Base-by-base conservation (phyloP, 2,329 filamentous ascomycete species). In the Botrytis cinerea region DNA sequence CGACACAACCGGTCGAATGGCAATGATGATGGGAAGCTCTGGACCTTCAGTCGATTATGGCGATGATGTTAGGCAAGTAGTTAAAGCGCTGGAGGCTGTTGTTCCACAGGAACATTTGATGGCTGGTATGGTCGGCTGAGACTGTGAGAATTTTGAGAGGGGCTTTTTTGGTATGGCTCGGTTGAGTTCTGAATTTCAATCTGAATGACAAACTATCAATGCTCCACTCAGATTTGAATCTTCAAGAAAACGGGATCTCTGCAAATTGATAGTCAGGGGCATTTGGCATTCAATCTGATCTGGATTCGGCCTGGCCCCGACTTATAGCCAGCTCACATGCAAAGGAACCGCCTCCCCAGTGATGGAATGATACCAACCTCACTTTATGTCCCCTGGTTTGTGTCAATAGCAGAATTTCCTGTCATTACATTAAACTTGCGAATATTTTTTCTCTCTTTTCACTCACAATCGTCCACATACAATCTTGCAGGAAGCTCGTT, bases 1-100 rank as follows among this genome's bases (percentile, higher is more conserved):
- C n/a, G 77, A 79, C 66, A 77, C 74, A 16, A 73, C 40, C 61
- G 77, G 76, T 40, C 76, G 74, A n/a, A 73, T 74, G 20, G 73
- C 43, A 22, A 75, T 74, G 68, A 72, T 78, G 60, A 77, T 74
- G 20, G 74, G 75, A 51, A 38, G 46, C n/a, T 40, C 72, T 16
- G 75, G 73, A 10, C 32, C 74, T 16, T 38, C 74, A 45, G 12
- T 78, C 20, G 74, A 76, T 64, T 78, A 75, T 72, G 75, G 76
- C 38, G 69, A 67, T 20, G 60, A 62, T 25, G 60, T 75, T 45
- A 78, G 73, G 64, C 74, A 76, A 73, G 75, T 73, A 25, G 72
- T 77, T n/a, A 71, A 67, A 20, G 73, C 63, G 20, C 72, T 78
- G 71, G 54, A 73, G 12, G 57, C 70, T 38, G 73, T 57, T 63